Percentiles rank a stretch among this genome's conserved stretches.
Conservation (phyloP, 176 grass and related monocot species). For the Aegilops umbellulata region DNA sequence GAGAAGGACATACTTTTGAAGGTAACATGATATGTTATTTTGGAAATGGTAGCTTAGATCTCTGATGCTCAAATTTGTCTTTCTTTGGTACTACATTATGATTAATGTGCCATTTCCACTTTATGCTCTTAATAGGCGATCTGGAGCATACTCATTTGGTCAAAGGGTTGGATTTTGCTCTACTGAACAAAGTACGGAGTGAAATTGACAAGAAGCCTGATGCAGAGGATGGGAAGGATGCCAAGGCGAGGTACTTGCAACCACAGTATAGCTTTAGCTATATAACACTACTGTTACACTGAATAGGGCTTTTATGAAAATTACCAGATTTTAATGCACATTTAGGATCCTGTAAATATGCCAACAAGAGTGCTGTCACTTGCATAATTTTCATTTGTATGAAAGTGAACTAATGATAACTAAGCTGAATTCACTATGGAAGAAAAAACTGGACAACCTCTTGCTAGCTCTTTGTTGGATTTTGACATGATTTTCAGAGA, state of each 20-base stretch:
- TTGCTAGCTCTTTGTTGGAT: background rate
- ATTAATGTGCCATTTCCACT: conserved; percentile 10
- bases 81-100: background rate
- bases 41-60: background rate
- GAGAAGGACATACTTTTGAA: conserved; percentile 2
- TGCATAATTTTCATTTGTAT: background rate
- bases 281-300: background rate
- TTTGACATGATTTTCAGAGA: background rate
- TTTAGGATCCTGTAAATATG: background rate
- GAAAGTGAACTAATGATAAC: background rate
- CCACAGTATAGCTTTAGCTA: background rate
- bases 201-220: conserved; percentile 99
- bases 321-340: background rate
- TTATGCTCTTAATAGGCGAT: conserved; percentile 69
- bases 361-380: background rate
- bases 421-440: background rate
- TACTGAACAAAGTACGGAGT: conserved; percentile 97
- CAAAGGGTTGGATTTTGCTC: conserved; percentile 98
- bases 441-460: background rate
- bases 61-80: background rate
- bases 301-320: background rate
- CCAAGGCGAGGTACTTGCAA: conserved; percentile 60
- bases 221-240: conserved; percentile 76
- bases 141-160: conserved; percentile 99
- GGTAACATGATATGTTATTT: conserved; percentile 21